Evolutionary conservation across 768 basidiomycete genomes (phyloP).

Genomic region (Kwoniella botswanensis): DNA sequence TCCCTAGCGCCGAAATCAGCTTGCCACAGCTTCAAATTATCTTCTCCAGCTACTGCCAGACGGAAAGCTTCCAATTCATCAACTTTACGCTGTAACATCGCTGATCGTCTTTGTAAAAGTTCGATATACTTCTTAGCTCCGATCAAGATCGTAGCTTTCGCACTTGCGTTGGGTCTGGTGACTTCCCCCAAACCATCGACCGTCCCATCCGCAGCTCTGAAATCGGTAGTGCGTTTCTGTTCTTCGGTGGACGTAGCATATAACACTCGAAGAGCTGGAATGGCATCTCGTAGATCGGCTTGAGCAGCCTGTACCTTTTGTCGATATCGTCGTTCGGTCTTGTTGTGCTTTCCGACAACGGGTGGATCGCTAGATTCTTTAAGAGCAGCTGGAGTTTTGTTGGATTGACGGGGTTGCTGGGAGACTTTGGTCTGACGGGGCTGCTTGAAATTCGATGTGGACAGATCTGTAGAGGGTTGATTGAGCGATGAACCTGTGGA

Average conservation of each 20-base stretch:
- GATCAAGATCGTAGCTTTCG: slow-evolving; percentile 55
- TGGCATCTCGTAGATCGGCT: slow-evolving; percentile 54
- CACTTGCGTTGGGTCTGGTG: slow-evolving; percentile 51
- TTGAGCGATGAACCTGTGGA: too few species aligned
- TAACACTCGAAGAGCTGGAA: slow-evolving; percentile 54
- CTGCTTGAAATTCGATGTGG: neutral
- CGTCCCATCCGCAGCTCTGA: slow-evolving; percentile 47
- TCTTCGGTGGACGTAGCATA: slow-evolving; percentile 54
- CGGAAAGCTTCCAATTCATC: slow-evolving; percentile 46
- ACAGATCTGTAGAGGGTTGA: neutral
- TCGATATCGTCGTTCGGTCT: slow-evolving; percentile 57
- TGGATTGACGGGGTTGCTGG: slow-evolving; percentile 5
- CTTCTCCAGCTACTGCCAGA: slow-evolving; percentile 40
- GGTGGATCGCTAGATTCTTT: slow-evolving; percentile 12
- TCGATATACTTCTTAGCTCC: slow-evolving; percentile 57
- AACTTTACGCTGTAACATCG: slow-evolving; percentile 41
- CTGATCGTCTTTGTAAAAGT: slow-evolving; percentile 40
- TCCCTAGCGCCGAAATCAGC: slow-evolving; percentile 39
- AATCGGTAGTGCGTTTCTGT: slow-evolving; percentile 50
- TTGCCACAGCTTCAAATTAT: slow-evolving; percentile 36
- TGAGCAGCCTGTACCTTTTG: slow-evolving; percentile 57
- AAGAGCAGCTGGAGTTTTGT: neutral
- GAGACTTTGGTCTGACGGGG: neutral
- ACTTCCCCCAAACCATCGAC: slow-evolving; percentile 54
- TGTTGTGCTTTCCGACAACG: slow-evolving; percentile 55